Percentiles rank a stretch among this genome's conserved stretches.
phyloP scores from a whole-genome alignment of 805 yeast species.

The Priceomyces medius region DNA sequence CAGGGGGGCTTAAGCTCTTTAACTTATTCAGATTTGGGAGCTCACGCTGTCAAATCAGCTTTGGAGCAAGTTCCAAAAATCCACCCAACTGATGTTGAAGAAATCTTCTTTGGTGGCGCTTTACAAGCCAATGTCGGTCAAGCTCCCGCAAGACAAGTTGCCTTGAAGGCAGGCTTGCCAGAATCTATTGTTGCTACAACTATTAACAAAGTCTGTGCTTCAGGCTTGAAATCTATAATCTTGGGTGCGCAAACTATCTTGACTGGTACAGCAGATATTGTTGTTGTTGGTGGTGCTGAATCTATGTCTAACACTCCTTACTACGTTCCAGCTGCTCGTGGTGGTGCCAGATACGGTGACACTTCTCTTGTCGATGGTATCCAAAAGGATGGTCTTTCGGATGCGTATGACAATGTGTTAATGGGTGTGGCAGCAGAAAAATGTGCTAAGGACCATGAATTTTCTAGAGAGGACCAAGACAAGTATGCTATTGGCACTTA shows the following conservation, averaged over 20 bases:
- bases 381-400: constrained; percentile 88
- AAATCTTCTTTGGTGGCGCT: constrained; percentile 90
- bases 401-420: constrained; percentile 82
- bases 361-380: constrained; percentile 79
- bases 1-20: constrained; percentile 79
- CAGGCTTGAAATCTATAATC: constrained; percentile 90
- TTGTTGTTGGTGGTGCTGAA: constrained; percentile 97
- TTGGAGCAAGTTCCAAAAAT: constrained; percentile 78
- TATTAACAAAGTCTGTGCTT: constrained; percentile 95
- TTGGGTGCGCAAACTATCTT: constrained; percentile 86
- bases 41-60: constrained; percentile 89
- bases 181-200: constrained; percentile 82
- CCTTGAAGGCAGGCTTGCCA: constrained; percentile 82
- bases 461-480: constrained; percentile 87
- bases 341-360: constrained; percentile 90
- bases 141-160: constrained; percentile 98
- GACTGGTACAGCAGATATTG: constrained; percentile 87
- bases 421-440: constrained; percentile 99
- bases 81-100: constrained; percentile 77
- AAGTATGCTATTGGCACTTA: constrained; percentile 82
- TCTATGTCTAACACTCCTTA: constrained; percentile 96
- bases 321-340: constrained; percentile 81
- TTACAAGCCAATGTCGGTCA: constrained; percentile 93
- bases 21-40: constrained; percentile 81
- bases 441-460: constrained; percentile 78